These are phyloP conservation scores for Scedosporium dehoogii DNA, from an alignment of 2,329 filamentous ascomycete species.

Conservation along the genomic window DNA sequence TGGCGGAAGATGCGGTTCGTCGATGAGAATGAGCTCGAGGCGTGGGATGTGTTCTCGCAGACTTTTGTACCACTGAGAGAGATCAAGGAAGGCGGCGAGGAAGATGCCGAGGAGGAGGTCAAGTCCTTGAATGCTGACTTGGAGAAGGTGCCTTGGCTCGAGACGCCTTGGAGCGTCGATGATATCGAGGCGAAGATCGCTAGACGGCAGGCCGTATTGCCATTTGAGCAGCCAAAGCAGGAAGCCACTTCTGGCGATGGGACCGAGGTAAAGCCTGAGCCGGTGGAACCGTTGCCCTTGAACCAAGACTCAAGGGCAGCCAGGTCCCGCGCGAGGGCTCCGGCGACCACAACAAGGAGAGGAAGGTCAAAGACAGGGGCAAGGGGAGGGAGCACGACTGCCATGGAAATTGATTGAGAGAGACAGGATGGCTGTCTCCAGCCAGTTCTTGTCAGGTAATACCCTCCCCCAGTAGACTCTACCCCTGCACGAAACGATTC, in stretches of 20 bases:
- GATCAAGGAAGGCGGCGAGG: neutral
- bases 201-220: neutral
- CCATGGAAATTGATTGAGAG: slow-evolving; percentile 1
- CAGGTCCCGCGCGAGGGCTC: neutral
- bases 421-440: neutral
- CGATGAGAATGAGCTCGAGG: slow-evolving; percentile 67
- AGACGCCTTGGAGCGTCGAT: neutral
- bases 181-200: slow-evolving; percentile 2
- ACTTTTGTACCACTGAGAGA: slow-evolving; percentile 40
- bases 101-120: neutral
- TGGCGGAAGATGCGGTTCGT: slow-evolving; percentile 75
- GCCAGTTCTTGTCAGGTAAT: too few relatives aligned
- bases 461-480: too few relatives aligned
- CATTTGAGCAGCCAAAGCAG: neutral
- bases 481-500: too few relatives aligned
- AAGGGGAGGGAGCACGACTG: neutral
- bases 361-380: neutral
- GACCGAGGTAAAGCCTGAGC: neutral
- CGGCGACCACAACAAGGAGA: neutral
- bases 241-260: neutral
- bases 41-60: slow-evolving; percentile 67
- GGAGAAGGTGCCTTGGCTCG: slow-evolving; percentile 1
- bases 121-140: neutral
- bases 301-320: neutral
- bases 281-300: neutral